Evolutionary conservation across 2,329 filamentous ascomycete genomes (phyloP), one percentile per base, ranked within the genome.

Genomic region (Stachybotrys elegans): DNA sequence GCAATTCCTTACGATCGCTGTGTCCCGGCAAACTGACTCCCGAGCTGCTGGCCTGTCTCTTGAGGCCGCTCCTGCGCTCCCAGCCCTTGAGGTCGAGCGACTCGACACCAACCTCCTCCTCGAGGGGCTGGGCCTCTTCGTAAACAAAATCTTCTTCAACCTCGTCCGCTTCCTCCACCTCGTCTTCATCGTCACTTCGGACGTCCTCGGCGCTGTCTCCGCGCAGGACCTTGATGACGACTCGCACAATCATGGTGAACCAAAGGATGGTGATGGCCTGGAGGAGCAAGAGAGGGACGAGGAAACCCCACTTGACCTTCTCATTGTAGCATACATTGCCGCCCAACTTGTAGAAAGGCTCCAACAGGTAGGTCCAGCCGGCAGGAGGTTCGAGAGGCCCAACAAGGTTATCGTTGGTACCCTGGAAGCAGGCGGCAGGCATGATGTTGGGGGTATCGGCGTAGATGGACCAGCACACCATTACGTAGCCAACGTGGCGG

Each of bases 181-280:
- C 87, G 54, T 96, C 92, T 3, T 78, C 83, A 19, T 83, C 87
- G 54, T 96, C 92, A 50, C 88, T 95, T 44, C 93, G 82, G 16
- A 81, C 78, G 59, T 98, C 93, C 51, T 96, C 90, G 5, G 92
- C 90, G 23, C 80, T 74, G 29, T 76, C 79, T 23, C 92, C 91
- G 41, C 76, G 78, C 27, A 97, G 61, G 6, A 97, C 90, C 48
- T 84, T 83, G 49, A 86, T 75, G 19, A 90, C 90, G 3, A 98
- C 87, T 45, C 83, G 81, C 31, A 91, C 67, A 53, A 97, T 95
- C 82, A 95, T 86, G 49, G 73, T 76, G 59, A 97, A 95, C 93
- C 93, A 97, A 49, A 87, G 75, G 27, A 95, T 70, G 23, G 87
- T 90, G 43, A 98, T 77, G 19, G 75, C 71, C 65, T 97, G 90